phyloP scores from a whole-genome alignment of 2,329 filamentous ascomycete genomes.

The Aspergillus latus region DNA sequence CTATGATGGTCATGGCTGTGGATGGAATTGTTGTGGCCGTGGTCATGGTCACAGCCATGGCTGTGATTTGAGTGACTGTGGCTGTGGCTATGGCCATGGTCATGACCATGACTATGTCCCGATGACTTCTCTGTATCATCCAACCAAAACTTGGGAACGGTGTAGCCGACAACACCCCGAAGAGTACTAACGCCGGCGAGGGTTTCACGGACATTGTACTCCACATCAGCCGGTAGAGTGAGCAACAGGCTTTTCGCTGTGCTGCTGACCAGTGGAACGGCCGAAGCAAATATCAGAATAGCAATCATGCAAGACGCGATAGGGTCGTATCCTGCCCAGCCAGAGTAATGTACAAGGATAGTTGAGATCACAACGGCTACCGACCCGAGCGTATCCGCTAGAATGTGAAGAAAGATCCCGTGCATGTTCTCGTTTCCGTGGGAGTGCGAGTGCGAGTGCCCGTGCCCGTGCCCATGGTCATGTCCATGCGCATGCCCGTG shows the following conservation, averaged over 20 bases:
- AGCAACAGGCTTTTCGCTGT: constrained; percentile 81
- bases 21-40: constrained; percentile 21
- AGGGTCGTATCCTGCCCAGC: constrained; percentile 93
- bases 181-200: constrained; percentile 79
- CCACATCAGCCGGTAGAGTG: constrained; percentile 77
- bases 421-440: constrained; percentile 97
- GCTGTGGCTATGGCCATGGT: constrained; percentile 28
- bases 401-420: constrained; percentile 92
- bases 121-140: constrained; percentile 62
- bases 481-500: constrained; percentile 58
- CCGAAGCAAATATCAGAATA: constrained; percentile 86
- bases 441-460: constrained; percentile 50
- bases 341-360: constrained; percentile 77
- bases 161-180: constrained; percentile 80
- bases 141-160: constrained; percentile 88
- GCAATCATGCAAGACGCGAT: constrained; percentile 92
- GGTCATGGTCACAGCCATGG: constrained; percentile 31
- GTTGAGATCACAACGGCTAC: constrained; percentile 94
- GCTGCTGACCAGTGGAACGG: constrained; percentile 80
- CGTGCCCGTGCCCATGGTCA: constrained; percentile 48
- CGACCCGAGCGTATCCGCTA: constrained; percentile 92
- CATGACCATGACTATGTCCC: constrained; percentile 41
- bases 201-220: constrained; percentile 84
- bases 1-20: constrained; percentile 28
- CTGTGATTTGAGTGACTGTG: constrained; percentile 33